Evolutionary conservation across 2,329 filamentous ascomycete species (phyloP).

Genomic region (Rhynchosporium agropyri): DNA sequence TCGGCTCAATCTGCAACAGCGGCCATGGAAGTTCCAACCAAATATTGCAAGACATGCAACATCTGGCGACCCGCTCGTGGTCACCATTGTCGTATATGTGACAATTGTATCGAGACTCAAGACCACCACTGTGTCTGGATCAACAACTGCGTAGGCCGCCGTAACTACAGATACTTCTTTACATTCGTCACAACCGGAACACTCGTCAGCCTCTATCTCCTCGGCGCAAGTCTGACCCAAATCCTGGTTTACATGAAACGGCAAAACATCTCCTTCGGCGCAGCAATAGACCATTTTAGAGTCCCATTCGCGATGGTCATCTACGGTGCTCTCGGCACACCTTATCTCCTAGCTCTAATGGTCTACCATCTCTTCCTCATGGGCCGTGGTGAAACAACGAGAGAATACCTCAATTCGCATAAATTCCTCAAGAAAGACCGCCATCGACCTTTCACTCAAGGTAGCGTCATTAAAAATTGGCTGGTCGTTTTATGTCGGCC

Average conservation of each 20-base stretch:
- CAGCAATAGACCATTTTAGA: conserved; percentile 69
- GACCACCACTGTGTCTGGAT: conserved; percentile 99
- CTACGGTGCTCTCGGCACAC: conserved; percentile 72
- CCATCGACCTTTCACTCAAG: conserved; percentile 86
- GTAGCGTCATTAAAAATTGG: conserved; percentile 76
- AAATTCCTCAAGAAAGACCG: conserved; percentile 93
- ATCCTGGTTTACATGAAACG: conserved; percentile 70
- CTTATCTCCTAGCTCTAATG: conserved; percentile 83
- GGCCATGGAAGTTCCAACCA: conserved; percentile 96
- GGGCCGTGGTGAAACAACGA: conserved; percentile 87
- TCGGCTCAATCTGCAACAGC: conserved; percentile 72
- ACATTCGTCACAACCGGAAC: conserved; percentile 83
- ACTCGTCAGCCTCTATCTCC: conserved; percentile 73
- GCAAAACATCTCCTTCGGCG: conserved; percentile 66
- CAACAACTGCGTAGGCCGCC: conserved; percentile 95
- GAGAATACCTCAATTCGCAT: conserved; percentile 94
- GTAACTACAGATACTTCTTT: conserved; percentile 98
- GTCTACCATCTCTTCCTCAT: conserved; percentile 92
- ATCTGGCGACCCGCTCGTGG: conserved; percentile 96
- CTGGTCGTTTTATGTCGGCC: conserved; percentile 79
- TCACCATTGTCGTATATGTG: conserved; percentile 94
- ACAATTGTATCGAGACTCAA: conserved; percentile 95
- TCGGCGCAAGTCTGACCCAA: conserved; percentile 79
- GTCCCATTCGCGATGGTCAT: conserved; percentile 88
- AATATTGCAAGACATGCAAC: conserved; percentile 97